A percentile compares a stretch with the other conserved stretches of the same genome.
Conservation (phyloP, 352 stramenopile genomes). For the Phytophthora quininea region DNA sequence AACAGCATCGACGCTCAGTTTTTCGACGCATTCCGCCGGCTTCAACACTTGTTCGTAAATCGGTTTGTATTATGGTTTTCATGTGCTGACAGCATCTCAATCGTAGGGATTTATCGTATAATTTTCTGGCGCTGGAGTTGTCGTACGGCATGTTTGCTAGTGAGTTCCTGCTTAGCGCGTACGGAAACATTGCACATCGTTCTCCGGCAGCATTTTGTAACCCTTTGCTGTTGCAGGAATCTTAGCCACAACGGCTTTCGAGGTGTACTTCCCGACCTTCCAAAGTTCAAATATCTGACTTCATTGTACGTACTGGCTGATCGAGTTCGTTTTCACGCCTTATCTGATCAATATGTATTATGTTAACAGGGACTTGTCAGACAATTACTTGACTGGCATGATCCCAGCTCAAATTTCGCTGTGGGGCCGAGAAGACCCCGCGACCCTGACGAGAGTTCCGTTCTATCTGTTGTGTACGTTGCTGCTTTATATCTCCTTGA, state of each 20-base stretch:
- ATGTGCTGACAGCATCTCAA: slow-evolving; percentile 16
- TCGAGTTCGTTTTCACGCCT: too few species aligned
- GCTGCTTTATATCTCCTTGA: neutral
- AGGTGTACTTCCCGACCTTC: slow-evolving; percentile 38
- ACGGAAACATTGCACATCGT: slow-evolving; percentile 16
- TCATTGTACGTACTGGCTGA: slow-evolving; percentile 40
- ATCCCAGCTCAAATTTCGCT: slow-evolving; percentile 42
- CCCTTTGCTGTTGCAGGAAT: slow-evolving; percentile 36
- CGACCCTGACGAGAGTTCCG: slow-evolving; percentile 58
- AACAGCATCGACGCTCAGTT: slow-evolving; percentile 33
- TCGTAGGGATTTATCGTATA: slow-evolving; percentile 45
- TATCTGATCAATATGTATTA: too few species aligned
- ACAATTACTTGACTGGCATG: slow-evolving; percentile 51
- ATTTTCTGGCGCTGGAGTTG: slow-evolving; percentile 46
- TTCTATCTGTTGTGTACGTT: slow-evolving; percentile 51
- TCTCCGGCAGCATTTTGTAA: slow-evolving; percentile 7
- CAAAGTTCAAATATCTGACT: slow-evolving; percentile 41
- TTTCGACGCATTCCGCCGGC: slow-evolving; percentile 44
- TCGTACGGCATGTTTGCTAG: slow-evolving; percentile 46
- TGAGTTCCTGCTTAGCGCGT: slow-evolving; percentile 58
- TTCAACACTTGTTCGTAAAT: slow-evolving; percentile 43
- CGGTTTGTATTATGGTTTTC: neutral
- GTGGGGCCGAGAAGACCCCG: slow-evolving; percentile 55
- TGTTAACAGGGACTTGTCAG: slow-evolving; percentile 53
- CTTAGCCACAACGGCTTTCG: slow-evolving; percentile 58